These are phyloP conservation scores for Saturnispora ahearnii DNA, from an alignment of 805 yeast genomes.

Conservation along the genomic window DNA sequence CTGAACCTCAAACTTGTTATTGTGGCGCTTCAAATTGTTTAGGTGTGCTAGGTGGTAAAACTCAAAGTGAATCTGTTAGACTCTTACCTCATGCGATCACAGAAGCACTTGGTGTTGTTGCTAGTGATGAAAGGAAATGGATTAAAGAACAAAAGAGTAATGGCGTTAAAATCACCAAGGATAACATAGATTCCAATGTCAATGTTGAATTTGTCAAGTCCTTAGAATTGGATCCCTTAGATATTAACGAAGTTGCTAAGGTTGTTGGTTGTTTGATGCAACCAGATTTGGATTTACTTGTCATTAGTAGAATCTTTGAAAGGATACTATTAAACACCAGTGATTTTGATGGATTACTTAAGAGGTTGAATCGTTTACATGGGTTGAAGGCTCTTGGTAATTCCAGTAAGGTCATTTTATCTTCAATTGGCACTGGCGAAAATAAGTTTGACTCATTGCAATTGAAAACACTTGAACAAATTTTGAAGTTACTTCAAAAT, in stretches of 20 bases:
- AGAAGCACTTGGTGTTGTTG: slow-evolving; percentile 74
- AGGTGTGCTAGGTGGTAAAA: slow-evolving; percentile 92
- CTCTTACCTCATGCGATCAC: slow-evolving; percentile 74
- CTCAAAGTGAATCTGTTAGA: slow-evolving; percentile 87
- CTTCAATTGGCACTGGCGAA: slow-evolving; percentile 5
- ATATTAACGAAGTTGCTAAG: slow-evolving; percentile 55
- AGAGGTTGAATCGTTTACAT: slow-evolving; percentile 64
- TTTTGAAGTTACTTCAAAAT: slow-evolving; percentile 47
- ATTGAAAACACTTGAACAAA: slow-evolving; percentile 34
- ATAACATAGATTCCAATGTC: slow-evolving; percentile 45
- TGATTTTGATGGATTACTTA: slow-evolving; percentile 35
- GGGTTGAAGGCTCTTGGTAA: slow-evolving; percentile 76
- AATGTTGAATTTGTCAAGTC: slow-evolving; percentile 58
- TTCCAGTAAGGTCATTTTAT: slow-evolving; percentile 35
- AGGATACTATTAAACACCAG: slow-evolving; percentile 46
- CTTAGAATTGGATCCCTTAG: slow-evolving; percentile 45
- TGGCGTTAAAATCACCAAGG: slow-evolving; percentile 40
- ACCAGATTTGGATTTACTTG: slow-evolving; percentile 55
- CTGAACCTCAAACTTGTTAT: slow-evolving; percentile 86
- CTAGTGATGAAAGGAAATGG: slow-evolving; percentile 64
- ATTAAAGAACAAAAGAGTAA: slow-evolving; percentile 46
- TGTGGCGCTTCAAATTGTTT: slow-evolving; percentile 91
- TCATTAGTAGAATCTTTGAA: slow-evolving; percentile 57
- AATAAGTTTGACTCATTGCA: slow-evolving; percentile 22
- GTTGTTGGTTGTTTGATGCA: slow-evolving; percentile 75